Conservation (phyloP, 2,329 filamentous ascomycete genomes). For the Aspergillus viridinutans region DNA sequence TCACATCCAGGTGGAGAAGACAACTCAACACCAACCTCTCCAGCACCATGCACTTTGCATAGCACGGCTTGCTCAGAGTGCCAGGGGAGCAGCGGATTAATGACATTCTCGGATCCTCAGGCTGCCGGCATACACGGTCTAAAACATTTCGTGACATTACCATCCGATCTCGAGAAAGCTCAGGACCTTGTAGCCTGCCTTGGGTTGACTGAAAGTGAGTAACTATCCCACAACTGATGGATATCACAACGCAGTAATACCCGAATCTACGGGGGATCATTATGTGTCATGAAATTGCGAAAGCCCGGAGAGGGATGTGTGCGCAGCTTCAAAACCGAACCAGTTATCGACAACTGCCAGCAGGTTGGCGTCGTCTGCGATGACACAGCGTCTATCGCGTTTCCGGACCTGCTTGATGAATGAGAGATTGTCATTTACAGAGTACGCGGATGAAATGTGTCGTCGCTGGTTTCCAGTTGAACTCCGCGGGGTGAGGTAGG, state of each 20-base stretch:
- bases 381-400: neutral
- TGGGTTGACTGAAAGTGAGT: too few species aligned
- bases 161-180: too few species aligned
- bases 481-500: neutral
- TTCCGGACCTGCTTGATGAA: neutral
- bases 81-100: too few species aligned
- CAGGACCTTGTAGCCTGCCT: too few species aligned
- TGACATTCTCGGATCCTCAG: too few species aligned
- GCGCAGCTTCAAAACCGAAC: slow-evolving; percentile 3
- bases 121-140: too few species aligned
- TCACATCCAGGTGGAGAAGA: too few species aligned
- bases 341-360: slow-evolving; percentile 1
- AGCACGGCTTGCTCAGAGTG: too few species aligned
- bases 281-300: neutral
- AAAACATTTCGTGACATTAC: too few species aligned
- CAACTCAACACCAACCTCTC: too few species aligned
- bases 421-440: neutral
- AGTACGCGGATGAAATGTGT: neutral
- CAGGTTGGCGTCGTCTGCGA: slow-evolving; percentile 4
- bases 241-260: slow-evolving; percentile 1
- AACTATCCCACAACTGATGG: too few species aligned
- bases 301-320: slow-evolving; percentile 2
- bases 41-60: too few species aligned
- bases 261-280: slow-evolving; percentile 5
- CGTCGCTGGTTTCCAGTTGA: neutral